Percentiles rank a stretch among this genome's conserved stretches.
Conservation (phyloP, 2,329 filamentous ascomycete genomes). For the Aureobasidium sp. region DNA sequence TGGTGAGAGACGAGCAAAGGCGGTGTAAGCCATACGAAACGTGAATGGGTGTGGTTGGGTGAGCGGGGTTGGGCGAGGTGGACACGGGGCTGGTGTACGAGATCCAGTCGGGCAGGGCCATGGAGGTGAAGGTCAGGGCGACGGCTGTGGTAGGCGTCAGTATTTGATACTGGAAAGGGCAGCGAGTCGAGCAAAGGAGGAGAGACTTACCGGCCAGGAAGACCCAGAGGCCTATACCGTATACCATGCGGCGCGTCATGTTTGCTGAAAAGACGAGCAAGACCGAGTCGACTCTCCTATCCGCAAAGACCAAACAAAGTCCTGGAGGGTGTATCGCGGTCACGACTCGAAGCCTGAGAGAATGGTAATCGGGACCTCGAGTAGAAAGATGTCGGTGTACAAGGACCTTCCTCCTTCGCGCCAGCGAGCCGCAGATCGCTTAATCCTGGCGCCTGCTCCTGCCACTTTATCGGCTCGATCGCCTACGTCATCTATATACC, state of each 20-base stretch:
- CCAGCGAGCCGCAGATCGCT: neutral
- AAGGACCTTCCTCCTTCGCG: neutral
- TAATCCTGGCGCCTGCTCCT: neutral
- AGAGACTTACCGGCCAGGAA: constrained; percentile 35
- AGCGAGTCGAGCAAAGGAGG: neutral
- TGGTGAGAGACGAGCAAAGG: constrained; percentile 64
- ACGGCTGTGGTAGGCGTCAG: constrained; percentile 46
- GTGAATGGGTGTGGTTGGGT: constrained; percentile 42
- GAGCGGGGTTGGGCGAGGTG: constrained; percentile 22
- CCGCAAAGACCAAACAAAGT: no score
- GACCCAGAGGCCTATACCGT: constrained; percentile 42
- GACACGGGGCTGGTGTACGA: constrained; percentile 35
- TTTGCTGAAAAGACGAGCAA: constrained; percentile 8
- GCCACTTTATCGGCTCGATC: neutral
- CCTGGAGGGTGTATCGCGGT: neutral
- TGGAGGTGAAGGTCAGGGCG: constrained; percentile 62
- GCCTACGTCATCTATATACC: neutral
- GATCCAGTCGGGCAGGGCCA: constrained; percentile 65
- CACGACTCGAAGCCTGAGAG: neutral
- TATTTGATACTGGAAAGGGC: neutral
- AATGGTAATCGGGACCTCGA: neutral
- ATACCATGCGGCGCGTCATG: constrained; percentile 45
- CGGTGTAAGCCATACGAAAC: constrained; percentile 73
- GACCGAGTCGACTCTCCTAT: neutral
- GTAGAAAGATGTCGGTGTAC: neutral